These are phyloP conservation scores for Tetrapisispora nanseiensis DNA, from an alignment of 805 yeast species.

Conservation along the genomic window DNA sequence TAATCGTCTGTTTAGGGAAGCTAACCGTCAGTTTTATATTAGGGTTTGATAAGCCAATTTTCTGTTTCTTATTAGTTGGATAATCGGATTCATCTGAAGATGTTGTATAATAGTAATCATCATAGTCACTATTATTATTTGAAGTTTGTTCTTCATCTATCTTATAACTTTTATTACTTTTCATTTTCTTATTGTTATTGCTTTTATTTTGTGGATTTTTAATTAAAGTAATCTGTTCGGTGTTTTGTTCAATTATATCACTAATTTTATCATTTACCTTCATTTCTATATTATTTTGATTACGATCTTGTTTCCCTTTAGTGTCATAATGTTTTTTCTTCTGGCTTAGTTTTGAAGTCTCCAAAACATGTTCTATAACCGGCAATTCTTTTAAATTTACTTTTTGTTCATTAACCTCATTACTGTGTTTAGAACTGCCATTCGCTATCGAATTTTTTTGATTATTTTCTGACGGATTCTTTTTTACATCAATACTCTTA, in stretches of 20 bases:
- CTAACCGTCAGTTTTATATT: slow-evolving; percentile 28
- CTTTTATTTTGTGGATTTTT: background rate
- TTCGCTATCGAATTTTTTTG: background rate
- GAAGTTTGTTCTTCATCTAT: slow-evolving; percentile 1
- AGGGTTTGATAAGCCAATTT: slow-evolving; percentile 15
- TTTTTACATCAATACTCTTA: background rate
- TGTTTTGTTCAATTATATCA: too few relatives aligned
- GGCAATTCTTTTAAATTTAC: background rate
- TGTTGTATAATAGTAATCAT: slow-evolving; percentile 24
- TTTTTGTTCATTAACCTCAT: too few relatives aligned
- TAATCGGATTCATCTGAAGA: slow-evolving; percentile 22
- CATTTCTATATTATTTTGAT: too few relatives aligned
- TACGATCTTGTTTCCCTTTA: too few relatives aligned
- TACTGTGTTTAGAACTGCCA: too few relatives aligned
- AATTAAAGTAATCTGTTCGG: too few relatives aligned
- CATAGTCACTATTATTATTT: slow-evolving; percentile 10
- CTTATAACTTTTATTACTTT: background rate
- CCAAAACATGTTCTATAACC: too few relatives aligned
- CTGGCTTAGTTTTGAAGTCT: too few relatives aligned
- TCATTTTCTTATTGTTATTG: too few relatives aligned
- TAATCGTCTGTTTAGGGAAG: slow-evolving; percentile 39
- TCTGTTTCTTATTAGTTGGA: slow-evolving; percentile 7
- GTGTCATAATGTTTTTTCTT: too few relatives aligned
- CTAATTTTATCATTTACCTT: too few relatives aligned
- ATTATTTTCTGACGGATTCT: background rate